Percentiles rank a stretch among this genome's conserved stretches.
phyloP scores from a whole-genome alignment of 2,329 filamentous ascomycete genomes.

The Dothideomycetidae sp. region DNA sequence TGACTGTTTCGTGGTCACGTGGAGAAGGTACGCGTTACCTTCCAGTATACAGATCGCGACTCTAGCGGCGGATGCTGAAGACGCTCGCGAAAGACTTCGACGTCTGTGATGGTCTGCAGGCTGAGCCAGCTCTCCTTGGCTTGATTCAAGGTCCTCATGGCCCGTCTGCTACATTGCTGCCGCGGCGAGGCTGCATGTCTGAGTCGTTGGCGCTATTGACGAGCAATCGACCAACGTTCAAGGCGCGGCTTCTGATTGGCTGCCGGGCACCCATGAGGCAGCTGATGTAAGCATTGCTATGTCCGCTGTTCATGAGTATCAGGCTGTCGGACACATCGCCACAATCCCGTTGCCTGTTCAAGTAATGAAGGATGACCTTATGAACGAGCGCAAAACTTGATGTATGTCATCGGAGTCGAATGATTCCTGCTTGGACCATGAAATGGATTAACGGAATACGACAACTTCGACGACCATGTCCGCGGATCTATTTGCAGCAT shows the following conservation, averaged over 20 bases:
- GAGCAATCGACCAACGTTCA: neutral
- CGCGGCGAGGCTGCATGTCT: neutral
- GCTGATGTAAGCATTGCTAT: too few species aligned
- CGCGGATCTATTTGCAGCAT: slow-evolving; percentile 40
- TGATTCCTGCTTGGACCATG: too few species aligned
- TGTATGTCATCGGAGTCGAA: too few species aligned
- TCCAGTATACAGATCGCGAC: slow-evolving; percentile 67
- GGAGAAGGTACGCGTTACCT: slow-evolving; percentile 39
- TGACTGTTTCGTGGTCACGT: slow-evolving; percentile 1
- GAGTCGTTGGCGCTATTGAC: neutral
- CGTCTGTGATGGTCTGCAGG: slow-evolving; percentile 17
- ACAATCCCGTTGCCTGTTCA: too few species aligned
- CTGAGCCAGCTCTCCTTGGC: slow-evolving; percentile 21
- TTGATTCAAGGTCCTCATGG: slow-evolving; percentile 22
- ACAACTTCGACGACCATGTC: too few species aligned
- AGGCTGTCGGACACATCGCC: too few species aligned
- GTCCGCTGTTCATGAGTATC: too few species aligned
- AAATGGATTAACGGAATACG: too few species aligned
- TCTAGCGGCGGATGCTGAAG: too few species aligned
- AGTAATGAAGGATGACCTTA: too few species aligned
- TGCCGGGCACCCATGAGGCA: too few species aligned
- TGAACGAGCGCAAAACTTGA: too few species aligned
- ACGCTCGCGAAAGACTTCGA: slow-evolving; percentile 20
- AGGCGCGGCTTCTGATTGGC: neutral
- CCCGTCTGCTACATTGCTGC: slow-evolving; percentile 5